Evolutionary conservation across 768 basidiomycete species (phyloP).

Genomic region (Candolleomyces aberdarensis): DNA sequence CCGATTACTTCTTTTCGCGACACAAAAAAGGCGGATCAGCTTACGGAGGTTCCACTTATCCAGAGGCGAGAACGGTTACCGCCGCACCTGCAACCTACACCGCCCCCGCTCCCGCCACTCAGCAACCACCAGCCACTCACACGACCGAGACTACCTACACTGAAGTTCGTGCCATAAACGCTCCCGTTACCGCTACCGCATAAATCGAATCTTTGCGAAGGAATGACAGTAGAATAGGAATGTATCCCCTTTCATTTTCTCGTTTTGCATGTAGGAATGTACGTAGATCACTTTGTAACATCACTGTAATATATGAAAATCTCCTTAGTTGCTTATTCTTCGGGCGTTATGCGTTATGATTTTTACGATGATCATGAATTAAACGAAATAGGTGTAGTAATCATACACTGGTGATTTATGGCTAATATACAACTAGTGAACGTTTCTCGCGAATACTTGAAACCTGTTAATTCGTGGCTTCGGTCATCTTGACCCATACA

Average conservation of each 20-base stretch:
- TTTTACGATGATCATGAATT: no score
- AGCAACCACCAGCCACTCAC: neutral
- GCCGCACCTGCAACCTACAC: neutral
- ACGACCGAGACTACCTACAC: constrained; percentile 8
- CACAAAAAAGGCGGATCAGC: constrained; percentile 9
- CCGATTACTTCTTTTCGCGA: constrained; percentile 15
- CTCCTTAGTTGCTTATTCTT: no score
- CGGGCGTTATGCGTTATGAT: no score
- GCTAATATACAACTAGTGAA: no score
- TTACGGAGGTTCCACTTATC: constrained; percentile 11
- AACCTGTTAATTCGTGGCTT: neutral
- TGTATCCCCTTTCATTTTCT: constrained; percentile 1
- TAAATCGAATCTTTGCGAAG: neutral
- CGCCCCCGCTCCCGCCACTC: constrained; percentile 8
- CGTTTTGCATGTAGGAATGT: neutral
- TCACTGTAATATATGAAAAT: no score
- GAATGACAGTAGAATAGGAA: neutral
- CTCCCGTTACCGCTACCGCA: neutral
- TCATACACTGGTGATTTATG: no score
- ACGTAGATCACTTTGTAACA: no score
- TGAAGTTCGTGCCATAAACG: constrained; percentile 3
- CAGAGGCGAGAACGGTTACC: constrained; percentile 13
- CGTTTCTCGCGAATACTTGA: no score
- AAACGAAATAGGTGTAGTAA: no score
- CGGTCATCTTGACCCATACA: constrained; percentile 43